Conservation (phyloP, 2,329 filamentous ascomycete species). For the Fusarium sp. region DNA sequence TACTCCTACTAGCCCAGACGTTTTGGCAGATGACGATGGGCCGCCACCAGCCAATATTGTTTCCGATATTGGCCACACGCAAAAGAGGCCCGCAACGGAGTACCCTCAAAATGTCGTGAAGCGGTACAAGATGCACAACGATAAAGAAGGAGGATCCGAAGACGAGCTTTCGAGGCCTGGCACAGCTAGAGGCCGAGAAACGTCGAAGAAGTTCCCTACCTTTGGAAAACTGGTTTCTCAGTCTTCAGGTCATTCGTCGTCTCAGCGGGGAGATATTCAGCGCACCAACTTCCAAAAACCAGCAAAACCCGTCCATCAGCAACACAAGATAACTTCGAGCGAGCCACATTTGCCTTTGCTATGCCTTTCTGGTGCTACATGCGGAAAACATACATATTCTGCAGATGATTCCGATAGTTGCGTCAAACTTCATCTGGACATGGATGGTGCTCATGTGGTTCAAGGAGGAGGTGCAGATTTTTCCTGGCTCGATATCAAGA, state of each 20-base stretch:
- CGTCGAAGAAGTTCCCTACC: constrained; percentile 24
- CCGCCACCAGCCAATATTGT: constrained; percentile 36
- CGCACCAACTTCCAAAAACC: constrained; percentile 34
- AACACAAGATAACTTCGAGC: not conserved
- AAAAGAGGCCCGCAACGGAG: constrained; percentile 19
- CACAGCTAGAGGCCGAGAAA: not conserved
- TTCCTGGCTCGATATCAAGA: constrained; percentile 41
- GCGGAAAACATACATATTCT: constrained; percentile 27
- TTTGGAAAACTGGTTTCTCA: constrained; percentile 25
- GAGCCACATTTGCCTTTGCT: not conserved
- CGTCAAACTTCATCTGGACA: constrained; percentile 18
- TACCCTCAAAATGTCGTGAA: constrained; percentile 17
- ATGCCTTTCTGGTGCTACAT: constrained; percentile 42
- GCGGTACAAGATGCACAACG: constrained; percentile 16
- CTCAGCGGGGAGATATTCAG: constrained; percentile 46
- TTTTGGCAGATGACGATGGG: constrained; percentile 16
- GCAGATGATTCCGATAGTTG: not conserved
- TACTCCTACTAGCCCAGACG: constrained; percentile 41
- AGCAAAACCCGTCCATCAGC: not conserved
- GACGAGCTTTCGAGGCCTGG: constrained; percentile 46
- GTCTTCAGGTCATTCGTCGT: not conserved
- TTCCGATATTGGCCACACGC: constrained; percentile 38
- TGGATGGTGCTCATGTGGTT: constrained; percentile 6
- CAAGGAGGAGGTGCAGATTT: not conserved
- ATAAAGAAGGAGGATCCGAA: constrained; percentile 31